phyloP scores from a whole-genome alignment of 331 rosid genomes.

The Saraca asoca region DNA sequence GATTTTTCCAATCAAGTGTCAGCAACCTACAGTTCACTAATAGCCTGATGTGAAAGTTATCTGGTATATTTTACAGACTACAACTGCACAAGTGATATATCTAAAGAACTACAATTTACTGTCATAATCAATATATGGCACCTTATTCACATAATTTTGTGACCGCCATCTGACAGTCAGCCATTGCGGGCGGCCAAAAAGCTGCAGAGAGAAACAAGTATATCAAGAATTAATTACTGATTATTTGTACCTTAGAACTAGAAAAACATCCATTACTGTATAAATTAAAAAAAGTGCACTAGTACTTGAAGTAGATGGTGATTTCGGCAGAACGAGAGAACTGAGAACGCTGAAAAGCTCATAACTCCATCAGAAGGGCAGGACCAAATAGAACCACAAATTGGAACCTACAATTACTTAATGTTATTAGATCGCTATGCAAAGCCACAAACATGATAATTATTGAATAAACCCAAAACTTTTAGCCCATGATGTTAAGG shows the following conservation, averaged over 20 bases:
- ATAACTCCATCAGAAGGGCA: slow-evolving; percentile 75
- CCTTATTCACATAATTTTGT: slow-evolving; percentile 73
- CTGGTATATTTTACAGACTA: background rate
- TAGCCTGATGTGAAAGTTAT: slow-evolving; percentile 1
- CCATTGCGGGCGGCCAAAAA: slow-evolving; percentile 93
- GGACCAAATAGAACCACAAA: slow-evolving; percentile 91
- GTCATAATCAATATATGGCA: slow-evolving; percentile 23
- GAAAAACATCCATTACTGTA: background rate
- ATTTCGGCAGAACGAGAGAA: slow-evolving; percentile 84
- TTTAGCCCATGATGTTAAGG: background rate
- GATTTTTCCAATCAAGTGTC: background rate
- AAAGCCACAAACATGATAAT: background rate
- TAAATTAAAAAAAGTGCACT: background rate
- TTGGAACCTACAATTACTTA: slow-evolving; percentile 56
- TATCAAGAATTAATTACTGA: background rate
- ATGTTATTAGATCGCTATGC: slow-evolving; percentile 3
- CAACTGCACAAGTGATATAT: background rate
- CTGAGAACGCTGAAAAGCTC: slow-evolving; percentile 87
- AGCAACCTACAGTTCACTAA: background rate
- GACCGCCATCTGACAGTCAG: slow-evolving; percentile 81
- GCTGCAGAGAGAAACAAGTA: slow-evolving; percentile 45
- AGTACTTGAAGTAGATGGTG: slow-evolving; percentile 86
- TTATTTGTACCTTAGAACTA: slow-evolving; percentile 6
- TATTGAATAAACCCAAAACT: background rate
- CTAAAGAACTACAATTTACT: background rate